phyloP scores from a whole-genome alignment of 805 yeast species.

The Wickerhamiella alocasiicola region DNA sequence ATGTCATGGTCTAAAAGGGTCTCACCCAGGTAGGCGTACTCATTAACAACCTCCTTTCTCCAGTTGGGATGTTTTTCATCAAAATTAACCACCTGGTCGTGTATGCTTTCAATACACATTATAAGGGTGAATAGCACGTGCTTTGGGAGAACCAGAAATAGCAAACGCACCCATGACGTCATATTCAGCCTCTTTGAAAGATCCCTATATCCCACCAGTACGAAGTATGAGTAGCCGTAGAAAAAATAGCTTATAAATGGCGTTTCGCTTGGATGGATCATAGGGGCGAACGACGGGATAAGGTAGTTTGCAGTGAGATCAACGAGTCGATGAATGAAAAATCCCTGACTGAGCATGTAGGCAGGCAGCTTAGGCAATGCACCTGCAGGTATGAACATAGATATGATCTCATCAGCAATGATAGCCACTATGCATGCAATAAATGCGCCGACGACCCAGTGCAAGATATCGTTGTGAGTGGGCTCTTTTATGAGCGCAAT shows the following conservation, averaged over 20 bases:
- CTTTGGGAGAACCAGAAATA: neutral
- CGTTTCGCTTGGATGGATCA: neutral
- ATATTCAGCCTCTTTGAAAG: neutral
- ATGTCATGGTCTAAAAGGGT: neutral
- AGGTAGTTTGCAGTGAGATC: neutral
- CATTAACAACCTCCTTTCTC: neutral
- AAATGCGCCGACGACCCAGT: neutral
- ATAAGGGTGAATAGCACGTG: neutral
- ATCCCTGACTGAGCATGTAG: neutral
- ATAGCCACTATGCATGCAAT: neutral
- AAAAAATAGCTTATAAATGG: neutral
- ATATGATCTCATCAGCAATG: neutral
- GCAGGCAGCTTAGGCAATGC: neutral
- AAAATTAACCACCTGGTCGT: neutral
- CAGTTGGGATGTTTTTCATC: neutral
- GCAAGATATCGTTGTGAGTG: constrained; percentile 1
- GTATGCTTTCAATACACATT: neutral
- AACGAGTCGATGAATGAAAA: neutral
- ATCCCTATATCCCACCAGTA: neutral
- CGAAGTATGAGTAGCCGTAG: neutral
- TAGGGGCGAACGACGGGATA: neutral
- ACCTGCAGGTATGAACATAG: neutral
- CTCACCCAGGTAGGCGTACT: neutral
- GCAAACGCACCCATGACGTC: neutral
- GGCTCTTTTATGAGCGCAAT: neutral